Conservation (phyloP, 2,329 filamentous ascomycete species). For the Boeremia lycopersici region DNA sequence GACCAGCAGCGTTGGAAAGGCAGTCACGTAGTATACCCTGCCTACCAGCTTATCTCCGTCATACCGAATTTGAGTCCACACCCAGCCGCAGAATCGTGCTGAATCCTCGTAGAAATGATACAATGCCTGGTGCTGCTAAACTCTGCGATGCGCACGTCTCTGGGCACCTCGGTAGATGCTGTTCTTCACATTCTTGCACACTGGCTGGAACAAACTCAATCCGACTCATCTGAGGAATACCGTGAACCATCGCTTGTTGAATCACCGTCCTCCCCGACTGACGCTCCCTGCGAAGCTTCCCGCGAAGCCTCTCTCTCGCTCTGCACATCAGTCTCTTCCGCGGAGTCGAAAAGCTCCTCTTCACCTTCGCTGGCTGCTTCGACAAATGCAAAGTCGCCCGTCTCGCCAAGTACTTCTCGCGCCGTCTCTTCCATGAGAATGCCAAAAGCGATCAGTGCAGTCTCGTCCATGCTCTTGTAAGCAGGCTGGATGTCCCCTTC, state of each 20-base stretch:
- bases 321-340: background rate
- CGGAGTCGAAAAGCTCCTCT: constrained; percentile 12
- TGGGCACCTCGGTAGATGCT: no score
- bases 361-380: constrained; percentile 54
- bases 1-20: constrained; percentile 11
- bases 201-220: background rate
- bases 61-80: no score
- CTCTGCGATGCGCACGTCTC: no score
- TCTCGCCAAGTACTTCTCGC: constrained; percentile 64
- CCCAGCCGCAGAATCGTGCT: background rate
- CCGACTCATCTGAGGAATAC: constrained; percentile 19
- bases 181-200: no score
- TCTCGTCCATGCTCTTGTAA: constrained; percentile 75
- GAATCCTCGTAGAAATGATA: no score
- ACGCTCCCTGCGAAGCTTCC: background rate
- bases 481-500: constrained; percentile 36
- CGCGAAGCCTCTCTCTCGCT: background rate
- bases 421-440: constrained; percentile 75
- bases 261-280: background rate
- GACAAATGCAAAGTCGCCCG: constrained; percentile 73
- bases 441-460: constrained; percentile 75
- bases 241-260: constrained; percentile 16
- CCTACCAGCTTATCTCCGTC: no score
- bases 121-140: no score
- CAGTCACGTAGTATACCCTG: constrained; percentile 11